Conservation (phyloP, 2,329 filamentous ascomycete genomes). For the Sporothrix globosa region DNA sequence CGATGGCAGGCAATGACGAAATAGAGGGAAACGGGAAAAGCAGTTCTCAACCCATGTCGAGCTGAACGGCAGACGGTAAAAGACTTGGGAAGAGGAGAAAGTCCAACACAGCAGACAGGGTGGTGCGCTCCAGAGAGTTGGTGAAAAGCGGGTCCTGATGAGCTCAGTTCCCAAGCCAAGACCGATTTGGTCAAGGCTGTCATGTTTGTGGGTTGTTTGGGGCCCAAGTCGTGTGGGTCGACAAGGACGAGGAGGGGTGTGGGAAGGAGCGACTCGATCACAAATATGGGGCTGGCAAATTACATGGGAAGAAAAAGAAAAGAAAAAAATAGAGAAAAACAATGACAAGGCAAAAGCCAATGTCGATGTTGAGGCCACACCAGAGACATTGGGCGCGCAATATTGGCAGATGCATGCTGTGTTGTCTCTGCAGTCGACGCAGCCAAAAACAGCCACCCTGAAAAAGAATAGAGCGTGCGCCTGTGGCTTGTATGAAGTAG, state of each 20-base stretch:
- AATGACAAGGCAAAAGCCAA: not conserved
- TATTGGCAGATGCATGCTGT: conserved; percentile 6
- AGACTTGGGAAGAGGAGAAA: not conserved
- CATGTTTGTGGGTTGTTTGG: not conserved
- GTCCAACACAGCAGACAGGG: not conserved
- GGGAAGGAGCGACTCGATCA: conserved; percentile 15
- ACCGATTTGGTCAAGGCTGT: conserved; percentile 18
- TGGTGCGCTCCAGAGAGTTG: not conserved
- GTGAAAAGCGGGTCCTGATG: conserved; percentile 9
- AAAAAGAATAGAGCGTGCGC: not conserved
- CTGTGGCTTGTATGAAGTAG: not conserved
- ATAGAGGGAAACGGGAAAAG: conserved; percentile 2
- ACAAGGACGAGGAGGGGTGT: conserved; percentile 8
- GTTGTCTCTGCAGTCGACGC: conserved; percentile 3
- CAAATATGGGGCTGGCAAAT: conserved; percentile 24
- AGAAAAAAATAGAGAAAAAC: not conserved
- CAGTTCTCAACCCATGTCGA: conserved; percentile 8
- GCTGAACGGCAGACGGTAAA: conserved; percentile 22
- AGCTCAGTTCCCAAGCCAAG: not conserved
- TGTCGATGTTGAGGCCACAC: not conserved
- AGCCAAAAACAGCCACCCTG: not conserved
- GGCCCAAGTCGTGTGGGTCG: conserved; percentile 8
- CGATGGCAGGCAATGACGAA: conserved; percentile 23
- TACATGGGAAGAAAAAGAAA: not conserved
- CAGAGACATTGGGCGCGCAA: conserved; percentile 6